These are phyloP conservation scores for Phytophthora pluvialis DNA, from an alignment of 352 stramenopile species.

Conservation along the genomic window DNA sequence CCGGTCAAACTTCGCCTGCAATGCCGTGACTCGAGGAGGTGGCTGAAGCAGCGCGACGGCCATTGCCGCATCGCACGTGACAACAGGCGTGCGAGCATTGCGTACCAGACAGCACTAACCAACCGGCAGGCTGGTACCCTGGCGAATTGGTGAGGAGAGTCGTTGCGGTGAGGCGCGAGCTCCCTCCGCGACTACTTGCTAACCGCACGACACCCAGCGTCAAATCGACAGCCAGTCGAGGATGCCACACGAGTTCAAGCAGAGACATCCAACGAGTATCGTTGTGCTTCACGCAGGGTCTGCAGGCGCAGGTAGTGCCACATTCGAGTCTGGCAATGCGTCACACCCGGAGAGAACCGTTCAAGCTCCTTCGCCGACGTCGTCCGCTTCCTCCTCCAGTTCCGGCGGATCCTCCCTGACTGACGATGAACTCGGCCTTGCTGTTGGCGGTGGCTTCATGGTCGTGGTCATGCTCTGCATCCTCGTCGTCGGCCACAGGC, in stretches of 20 bases:
- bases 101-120: conserved; percentile 24
- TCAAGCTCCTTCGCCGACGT: conserved; percentile 15
- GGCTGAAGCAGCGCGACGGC: conserved; percentile 9
- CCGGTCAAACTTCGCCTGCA: conserved; percentile 23
- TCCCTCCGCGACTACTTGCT: conserved; percentile 13
- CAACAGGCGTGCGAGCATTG: conserved; percentile 15
- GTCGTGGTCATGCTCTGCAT: conserved; percentile 26
- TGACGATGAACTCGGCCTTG: conserved; percentile 35
- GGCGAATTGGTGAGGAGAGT: conserved; percentile 19
- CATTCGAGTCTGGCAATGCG: conserved; percentile 13
- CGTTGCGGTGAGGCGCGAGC: conserved; percentile 35
- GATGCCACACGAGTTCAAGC: conserved; percentile 16
- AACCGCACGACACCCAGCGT: conserved; percentile 7
- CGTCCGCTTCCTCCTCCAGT: conserved; percentile 15
- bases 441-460: conserved; percentile 30
- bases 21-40: conserved; percentile 12
- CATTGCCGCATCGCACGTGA: conserved; percentile 28
- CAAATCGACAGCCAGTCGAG: conserved; percentile 11
- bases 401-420: conserved; percentile 15
- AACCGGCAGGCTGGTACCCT: conserved; percentile 30
- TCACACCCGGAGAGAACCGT: conserved; percentile 20
- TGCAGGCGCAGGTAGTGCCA: conserved; percentile 1
- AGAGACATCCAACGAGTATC: conserved; percentile 16
- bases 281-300: conserved; percentile 13
- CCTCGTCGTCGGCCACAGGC: conserved; percentile 29